Evolutionary conservation across 108 stramenopile species (phyloP), one percentile per base, ranked within the genome.

Genomic region (Nitzschia sp.): DNA sequence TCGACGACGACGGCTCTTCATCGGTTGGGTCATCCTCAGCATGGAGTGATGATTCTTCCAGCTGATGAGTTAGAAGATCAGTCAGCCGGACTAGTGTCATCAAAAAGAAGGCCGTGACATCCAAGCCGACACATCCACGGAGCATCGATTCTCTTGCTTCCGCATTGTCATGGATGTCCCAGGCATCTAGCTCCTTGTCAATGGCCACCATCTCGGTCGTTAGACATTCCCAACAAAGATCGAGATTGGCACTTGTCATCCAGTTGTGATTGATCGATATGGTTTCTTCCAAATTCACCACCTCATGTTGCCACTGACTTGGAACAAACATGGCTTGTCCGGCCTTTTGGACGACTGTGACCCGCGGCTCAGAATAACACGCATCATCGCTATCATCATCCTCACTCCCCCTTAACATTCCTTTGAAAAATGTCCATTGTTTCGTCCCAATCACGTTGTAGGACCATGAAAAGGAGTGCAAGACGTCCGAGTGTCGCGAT

Each of bases 231-330:
- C 80, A 87, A 5, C 73, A 45, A 17, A 25, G 34, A 57, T 87
- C 85, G 41, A 89, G 45, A 45, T 79, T 82, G 5, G 78, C 62
- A 9, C 72, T 64, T 17, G 88, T 91, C 27, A 91, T 83, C 94
- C 94, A 95, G 58, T 95, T 95, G 69, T 91, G 91, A 79, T 96
- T 96, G 62, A 92, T 81, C 3, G 88, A 91, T 2, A 96, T 57
- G 33, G 91, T 90, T 66, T 91, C 92, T 36, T 61, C 61, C 19
- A 88, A 33, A 75, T 96, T 96, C 22, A 72, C 63, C 8, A 96
- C 96, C n/a, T 79, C 52, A 53, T 96, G 96, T 61, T 80, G 81
- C 90, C 91, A 92, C 23, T 69, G 82, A 3, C 84, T 71, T 3
- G 93, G 93, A 8, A 96, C 91, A 77, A 93, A 94, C 27, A 96